These are phyloP conservation scores for Aureobasidium melanogenum DNA, from an alignment of 2,329 filamentous ascomycete genomes.

Conservation along the genomic window DNA sequence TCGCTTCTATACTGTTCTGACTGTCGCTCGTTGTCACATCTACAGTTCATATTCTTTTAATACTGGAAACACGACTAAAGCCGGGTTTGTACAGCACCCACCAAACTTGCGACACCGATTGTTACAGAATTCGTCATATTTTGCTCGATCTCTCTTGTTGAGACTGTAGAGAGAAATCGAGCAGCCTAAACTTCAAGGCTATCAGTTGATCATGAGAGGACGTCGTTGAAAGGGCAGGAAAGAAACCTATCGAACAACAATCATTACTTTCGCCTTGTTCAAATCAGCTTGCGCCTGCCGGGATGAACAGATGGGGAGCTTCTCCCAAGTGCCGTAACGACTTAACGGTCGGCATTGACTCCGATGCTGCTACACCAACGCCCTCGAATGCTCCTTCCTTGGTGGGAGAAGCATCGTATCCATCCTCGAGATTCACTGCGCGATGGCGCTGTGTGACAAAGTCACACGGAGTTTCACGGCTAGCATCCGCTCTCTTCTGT, in stretches of 20 bases:
- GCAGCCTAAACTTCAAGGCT: not conserved
- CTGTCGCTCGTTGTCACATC: not conserved
- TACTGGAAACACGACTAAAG: not conserved
- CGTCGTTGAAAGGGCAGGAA: not conserved
- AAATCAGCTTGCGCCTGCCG: not conserved
- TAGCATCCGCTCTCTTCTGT: not conserved
- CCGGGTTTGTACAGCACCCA: not conserved
- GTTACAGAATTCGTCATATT: slow-evolving; percentile 7
- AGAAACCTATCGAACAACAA: not conserved
- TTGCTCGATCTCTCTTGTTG: not conserved
- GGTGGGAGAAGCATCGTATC: not conserved
- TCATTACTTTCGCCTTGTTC: not conserved
- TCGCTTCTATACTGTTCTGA: not conserved
- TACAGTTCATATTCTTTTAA: not conserved
- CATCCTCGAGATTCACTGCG: not conserved
- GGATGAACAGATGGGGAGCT: slow-evolving; percentile 7
- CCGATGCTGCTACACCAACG: not conserved
- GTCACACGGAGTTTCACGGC: not conserved
- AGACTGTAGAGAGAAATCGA: not conserved
- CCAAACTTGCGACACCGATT: slow-evolving; percentile 8
- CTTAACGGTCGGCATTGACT: not conserved
- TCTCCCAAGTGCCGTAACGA: not conserved
- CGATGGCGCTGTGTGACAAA: not conserved
- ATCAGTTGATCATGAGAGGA: not conserved
- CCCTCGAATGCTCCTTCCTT: not conserved